Evolutionary conservation across 2,329 filamentous ascomycete species (phyloP), one percentile per base, ranked within the genome.

Genomic region (Huntiella abstrusa): DNA sequence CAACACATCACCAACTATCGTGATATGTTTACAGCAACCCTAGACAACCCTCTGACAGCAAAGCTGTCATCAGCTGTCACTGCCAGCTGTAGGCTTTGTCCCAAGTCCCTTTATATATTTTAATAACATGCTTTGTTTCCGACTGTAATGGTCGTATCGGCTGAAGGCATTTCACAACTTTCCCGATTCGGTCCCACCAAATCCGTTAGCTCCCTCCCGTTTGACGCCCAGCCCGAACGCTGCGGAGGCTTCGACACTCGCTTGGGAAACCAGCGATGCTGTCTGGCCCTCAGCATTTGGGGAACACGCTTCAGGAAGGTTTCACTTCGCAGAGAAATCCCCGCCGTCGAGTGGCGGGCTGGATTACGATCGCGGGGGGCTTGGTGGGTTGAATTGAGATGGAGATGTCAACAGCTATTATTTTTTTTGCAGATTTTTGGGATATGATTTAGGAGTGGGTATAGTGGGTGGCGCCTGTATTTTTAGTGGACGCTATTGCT

Each of bases 261-360:
- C 67, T 68, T 57, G 69, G 76, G 76, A 61, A 80, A 69, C 76
- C 70, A 66, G 68, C 71, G 76, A 79, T 69, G 62, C 68, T 75
- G 68, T 62, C 58, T 60, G 63, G 63, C 67, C 73, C 62, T 79
- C 71, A 77, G 75, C 71, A 74, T 72, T 77, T 38, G 75, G 71
- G 73, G 71, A 73, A 65, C 57, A 80, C 59, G 56, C 75, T 78
- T 75, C 68, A 80, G 76, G 70, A 75, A 77, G 75, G 75, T 49
- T 63, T 79, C 71, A 80, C 75, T 77, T 73, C 76, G 75, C 75
- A 80, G 72, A 78, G 75, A 61, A 60, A 66, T 75, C 69, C 74
- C 71, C 74, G 73, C 75, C 75, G 72, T 77, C 69, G 69, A 68
- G 68, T 79, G 75, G 76, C 76, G 74, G 64, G 66, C 63, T 74